phyloP scores from a whole-genome alignment of 2,329 filamentous ascomycete species.

The Microdochium paspali region DNA sequence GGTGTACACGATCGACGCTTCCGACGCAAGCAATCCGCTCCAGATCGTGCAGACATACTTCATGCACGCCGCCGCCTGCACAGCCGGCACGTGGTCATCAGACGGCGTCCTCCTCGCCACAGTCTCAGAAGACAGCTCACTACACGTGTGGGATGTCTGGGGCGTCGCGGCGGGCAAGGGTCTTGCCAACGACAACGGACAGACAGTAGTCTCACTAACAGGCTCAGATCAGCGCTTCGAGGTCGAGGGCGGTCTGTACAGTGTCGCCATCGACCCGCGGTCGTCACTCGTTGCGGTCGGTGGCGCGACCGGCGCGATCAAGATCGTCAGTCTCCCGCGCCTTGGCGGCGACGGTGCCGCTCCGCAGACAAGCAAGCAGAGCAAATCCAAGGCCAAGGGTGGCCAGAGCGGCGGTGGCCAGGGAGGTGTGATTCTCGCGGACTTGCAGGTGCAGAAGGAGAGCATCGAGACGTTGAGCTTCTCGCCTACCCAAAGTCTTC shows the following conservation, averaged over 20 bases:
- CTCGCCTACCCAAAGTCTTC: conserved; percentile 35
- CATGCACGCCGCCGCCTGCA: conserved; percentile 77
- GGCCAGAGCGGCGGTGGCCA: conserved; percentile 27
- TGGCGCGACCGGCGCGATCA: conserved; percentile 78
- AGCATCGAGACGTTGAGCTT: conserved; percentile 72
- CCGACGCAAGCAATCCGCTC: conserved; percentile 50
- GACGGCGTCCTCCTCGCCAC: conserved; percentile 83
- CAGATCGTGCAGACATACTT: conserved; percentile 88
- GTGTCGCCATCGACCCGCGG: conserved; percentile 71
- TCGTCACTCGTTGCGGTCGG: conserved; percentile 77
- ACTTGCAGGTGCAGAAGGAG: conserved; percentile 66
- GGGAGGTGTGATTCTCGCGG: conserved; percentile 62
- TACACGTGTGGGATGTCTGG: conserved; percentile 92
- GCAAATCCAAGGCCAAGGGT: conserved; percentile 26
- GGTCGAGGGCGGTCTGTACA: conserved; percentile 86
- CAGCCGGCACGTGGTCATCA: conserved; percentile 82
- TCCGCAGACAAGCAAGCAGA: conserved; percentile 14
- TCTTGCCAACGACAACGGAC: conserved; percentile 40
- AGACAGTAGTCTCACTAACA: conserved; percentile 68
- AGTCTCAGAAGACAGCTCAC: conserved; percentile 76
- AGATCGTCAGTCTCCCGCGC: conserved; percentile 75
- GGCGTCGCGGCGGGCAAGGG: conserved; percentile 58
- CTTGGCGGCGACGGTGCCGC: conserved; percentile 21
- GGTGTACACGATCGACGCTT: conserved; percentile 79
- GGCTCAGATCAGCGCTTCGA: conserved; percentile 80